Evolutionary conservation across 768 basidiomycete species (phyloP).

Genomic region (Piloderma croceum): DNA sequence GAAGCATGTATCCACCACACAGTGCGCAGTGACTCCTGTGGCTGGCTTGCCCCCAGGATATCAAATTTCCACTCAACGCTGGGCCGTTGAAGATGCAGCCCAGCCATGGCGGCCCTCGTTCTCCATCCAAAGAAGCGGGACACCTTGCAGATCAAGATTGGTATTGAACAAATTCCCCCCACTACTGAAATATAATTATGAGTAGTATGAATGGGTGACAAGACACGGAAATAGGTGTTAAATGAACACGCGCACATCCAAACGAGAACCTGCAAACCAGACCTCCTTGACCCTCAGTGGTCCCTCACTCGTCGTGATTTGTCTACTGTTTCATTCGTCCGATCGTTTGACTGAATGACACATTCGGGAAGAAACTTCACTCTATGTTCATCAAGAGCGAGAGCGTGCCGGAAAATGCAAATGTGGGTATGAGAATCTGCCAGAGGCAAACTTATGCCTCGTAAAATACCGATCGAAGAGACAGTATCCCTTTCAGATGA

Average conservation of each 20-base stretch:
- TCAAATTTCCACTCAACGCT: conserved; percentile 5
- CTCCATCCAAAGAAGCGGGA: conserved; percentile 12
- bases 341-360: conserved; percentile 12
- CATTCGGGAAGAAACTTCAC: conserved; percentile 45
- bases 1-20: too few relatives aligned
- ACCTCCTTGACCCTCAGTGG: conserved; percentile 30
- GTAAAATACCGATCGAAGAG: conserved; percentile 36
- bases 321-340: conserved; percentile 3
- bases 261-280: conserved; percentile 38
- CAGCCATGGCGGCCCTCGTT: too few relatives aligned
- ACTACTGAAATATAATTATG: too few relatives aligned
- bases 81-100: conserved; percentile 1
- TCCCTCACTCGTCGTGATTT: neutral
- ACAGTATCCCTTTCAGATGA: conserved; percentile 40
- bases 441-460: conserved; percentile 26
- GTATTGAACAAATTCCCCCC: conserved; percentile 7
- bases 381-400: conserved; percentile 42
- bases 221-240: too few relatives aligned
- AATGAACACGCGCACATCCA: conserved; percentile 33
- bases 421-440: conserved; percentile 29
- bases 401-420: conserved; percentile 40
- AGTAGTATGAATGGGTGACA: too few relatives aligned
- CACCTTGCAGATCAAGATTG: conserved; percentile 2
- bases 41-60: too few relatives aligned
- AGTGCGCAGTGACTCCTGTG: too few relatives aligned